Evolutionary conservation across 495 filamentous ascomycete genomes (phyloP).

Genomic region (Aspergillus ostianus): DNA sequence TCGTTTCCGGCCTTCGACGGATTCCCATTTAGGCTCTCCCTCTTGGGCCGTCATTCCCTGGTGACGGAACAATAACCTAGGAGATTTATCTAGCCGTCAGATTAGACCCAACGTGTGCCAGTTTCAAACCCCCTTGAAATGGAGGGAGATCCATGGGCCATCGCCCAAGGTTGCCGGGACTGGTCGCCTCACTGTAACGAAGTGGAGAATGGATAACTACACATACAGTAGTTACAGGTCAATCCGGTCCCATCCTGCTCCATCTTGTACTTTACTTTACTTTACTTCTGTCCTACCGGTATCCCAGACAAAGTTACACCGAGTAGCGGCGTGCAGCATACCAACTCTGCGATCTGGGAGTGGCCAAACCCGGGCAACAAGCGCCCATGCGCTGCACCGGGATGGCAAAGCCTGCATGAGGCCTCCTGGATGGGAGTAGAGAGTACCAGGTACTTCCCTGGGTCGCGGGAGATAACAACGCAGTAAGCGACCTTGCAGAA

Average conservation of each 20-base stretch:
- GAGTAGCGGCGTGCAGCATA: too few species aligned
- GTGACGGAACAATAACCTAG: not conserved
- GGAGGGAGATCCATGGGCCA: constrained; percentile 2
- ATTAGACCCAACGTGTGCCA: not conserved
- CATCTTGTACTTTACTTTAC: not conserved
- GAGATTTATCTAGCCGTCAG: not conserved
- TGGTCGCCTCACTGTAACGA: constrained; percentile 20
- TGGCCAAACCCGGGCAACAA: too few species aligned
- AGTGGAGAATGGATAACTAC: not conserved
- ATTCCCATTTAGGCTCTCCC: not conserved
- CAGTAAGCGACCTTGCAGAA: constrained; percentile 8
- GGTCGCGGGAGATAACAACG: not conserved
- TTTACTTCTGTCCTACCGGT: too few species aligned
- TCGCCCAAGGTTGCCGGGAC: constrained; percentile 12
- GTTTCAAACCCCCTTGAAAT: not conserved
- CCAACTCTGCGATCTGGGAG: too few species aligned
- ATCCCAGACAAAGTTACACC: too few species aligned
- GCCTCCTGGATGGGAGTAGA: too few species aligned
- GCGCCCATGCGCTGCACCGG: too few species aligned
- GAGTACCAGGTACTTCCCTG: not conserved
- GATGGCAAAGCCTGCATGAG: too few species aligned
- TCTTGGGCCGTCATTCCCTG: constrained; percentile 1
- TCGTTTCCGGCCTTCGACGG: not conserved
- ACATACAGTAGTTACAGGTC: too few species aligned
- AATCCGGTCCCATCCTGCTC: not conserved